Conservation (phyloP, 768 basidiomycete genomes). For the Collybia mongolica region DNA sequence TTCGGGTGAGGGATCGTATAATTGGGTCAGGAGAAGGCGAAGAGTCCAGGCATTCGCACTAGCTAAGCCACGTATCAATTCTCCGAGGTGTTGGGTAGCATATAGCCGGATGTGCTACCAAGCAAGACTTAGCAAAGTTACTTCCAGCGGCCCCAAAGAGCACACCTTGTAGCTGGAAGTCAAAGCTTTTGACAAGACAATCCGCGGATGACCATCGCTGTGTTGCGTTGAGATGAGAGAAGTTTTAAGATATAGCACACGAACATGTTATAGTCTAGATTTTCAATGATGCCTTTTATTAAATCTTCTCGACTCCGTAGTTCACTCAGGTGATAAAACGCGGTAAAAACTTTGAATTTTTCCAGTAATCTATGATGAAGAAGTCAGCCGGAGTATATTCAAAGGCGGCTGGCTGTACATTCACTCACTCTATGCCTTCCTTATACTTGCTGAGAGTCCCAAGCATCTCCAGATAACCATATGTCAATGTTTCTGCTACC, state of each 20-base stretch:
- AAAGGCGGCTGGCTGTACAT: not conserved
- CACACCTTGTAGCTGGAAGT: slow-evolving; percentile 88
- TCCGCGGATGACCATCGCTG: slow-evolving; percentile 93
- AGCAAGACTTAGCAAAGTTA: not conserved
- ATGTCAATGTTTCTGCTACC: slow-evolving; percentile 79
- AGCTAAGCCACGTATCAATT: slow-evolving; percentile 65
- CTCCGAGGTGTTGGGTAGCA: slow-evolving; percentile 84
- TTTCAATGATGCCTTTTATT: slow-evolving; percentile 87
- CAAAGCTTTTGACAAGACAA: slow-evolving; percentile 90
- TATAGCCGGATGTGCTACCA: slow-evolving; percentile 83
- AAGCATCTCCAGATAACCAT: slow-evolving; percentile 95
- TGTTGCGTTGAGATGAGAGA: slow-evolving; percentile 6
- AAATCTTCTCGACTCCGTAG: slow-evolving; percentile 89
- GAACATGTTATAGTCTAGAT: slow-evolving; percentile 87
- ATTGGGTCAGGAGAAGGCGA: slow-evolving; percentile 87
- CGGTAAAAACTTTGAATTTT: slow-evolving; percentile 90
- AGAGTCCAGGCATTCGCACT: slow-evolving; percentile 85
- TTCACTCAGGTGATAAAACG: slow-evolving; percentile 94
- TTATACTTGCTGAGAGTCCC: slow-evolving; percentile 85
- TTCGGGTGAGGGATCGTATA: slow-evolving; percentile 90
- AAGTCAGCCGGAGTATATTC: not conserved
- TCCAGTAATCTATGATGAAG: slow-evolving; percentile 70
- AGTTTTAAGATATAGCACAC: slow-evolving; percentile 23
- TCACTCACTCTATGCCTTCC: slow-evolving; percentile 84
- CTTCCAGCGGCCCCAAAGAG: not conserved